Evolutionary conservation across 192 early-diverging fungal genomes (phyloP), one percentile per base, ranked within the genome.

Genomic region (Entomortierella beljakovae): DNA sequence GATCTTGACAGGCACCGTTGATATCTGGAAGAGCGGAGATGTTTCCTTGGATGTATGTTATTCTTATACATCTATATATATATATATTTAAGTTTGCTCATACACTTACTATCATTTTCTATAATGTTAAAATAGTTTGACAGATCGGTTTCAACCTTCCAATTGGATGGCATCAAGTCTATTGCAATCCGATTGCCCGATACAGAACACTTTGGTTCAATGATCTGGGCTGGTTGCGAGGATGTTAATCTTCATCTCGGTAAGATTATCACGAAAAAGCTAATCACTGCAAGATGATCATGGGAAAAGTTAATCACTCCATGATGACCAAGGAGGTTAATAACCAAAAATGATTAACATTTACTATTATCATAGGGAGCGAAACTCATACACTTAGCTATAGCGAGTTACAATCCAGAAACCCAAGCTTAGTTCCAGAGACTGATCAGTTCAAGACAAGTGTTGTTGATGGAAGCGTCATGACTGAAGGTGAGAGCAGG

Each of bases 221-320:
- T 79, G 75, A 22, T 79, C 32, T 79, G 75, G 75, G 61, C 75
- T 35, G 68, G 68, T 9, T 67, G 69, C 34, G 61, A 79, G 23
- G 57, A 70, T 38, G 62, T 70, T 42, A 58, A 46, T 15, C 51
- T 79, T 18, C 67, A 62, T 31, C 61, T 70, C 46, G 75, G 75
- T 74, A 65, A 50, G 33, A 11, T 38, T 6, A 8, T 38, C 13
- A 13, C 13, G 6, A 13, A 6, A 38, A 38, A 8, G 37, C 37
- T 38, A 6, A 13, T 38, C 13, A 6, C 13, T 13, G 37, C 6
- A 8, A 13, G 37, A 8, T 6, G 37, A 38, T 13, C 13, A 8
- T 20, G 49, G 4, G n/a, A 26, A 10, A 3, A 29, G 37, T n/a
- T 38, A 6, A 13, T 38, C 13, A 6, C 13, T 13, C 6, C 6